A percentile compares a stretch with the other conserved stretches of the same genome.
phyloP scores from a whole-genome alignment of 805 yeast genomes.

The Teunomyces kruisii region DNA sequence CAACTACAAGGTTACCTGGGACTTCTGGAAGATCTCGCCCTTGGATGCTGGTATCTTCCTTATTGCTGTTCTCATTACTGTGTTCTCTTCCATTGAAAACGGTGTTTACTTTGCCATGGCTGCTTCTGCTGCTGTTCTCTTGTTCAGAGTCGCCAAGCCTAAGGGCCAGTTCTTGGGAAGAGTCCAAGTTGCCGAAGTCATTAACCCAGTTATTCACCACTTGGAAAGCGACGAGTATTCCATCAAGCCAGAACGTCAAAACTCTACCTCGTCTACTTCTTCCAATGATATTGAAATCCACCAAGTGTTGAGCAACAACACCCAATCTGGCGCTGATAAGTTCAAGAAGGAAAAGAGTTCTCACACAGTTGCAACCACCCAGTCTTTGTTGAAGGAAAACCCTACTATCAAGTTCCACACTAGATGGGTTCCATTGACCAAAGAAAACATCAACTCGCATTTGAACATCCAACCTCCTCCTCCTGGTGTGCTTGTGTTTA shows the following conservation, averaged over 20 bases:
- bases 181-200: constrained; percentile 68
- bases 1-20: constrained; percentile 62
- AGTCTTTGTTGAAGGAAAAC: constrained; percentile 22
- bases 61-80: constrained; percentile 70
- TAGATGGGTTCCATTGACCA: constrained; percentile 67
- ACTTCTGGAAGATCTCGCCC: constrained; percentile 72
- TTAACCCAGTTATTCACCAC: constrained; percentile 53
- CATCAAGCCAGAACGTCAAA: constrained; percentile 5
- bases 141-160: constrained; percentile 78
- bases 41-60: constrained; percentile 72
- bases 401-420: constrained; percentile 49
- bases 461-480: constrained; percentile 75
- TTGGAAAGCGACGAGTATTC: constrained; percentile 14
- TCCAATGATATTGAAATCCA: constrained; percentile 41
- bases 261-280: constrained; percentile 16
- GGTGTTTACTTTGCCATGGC: constrained; percentile 91
- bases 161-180: constrained; percentile 81
- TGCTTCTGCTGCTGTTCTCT: constrained; percentile 72
- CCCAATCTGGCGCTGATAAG: constrained; percentile 12
- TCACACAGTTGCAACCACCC: constrained; percentile 16
- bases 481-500: constrained; percentile 83
- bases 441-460: constrained; percentile 52
- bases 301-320: constrained; percentile 37
- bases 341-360: neutral
- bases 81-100: constrained; percentile 76